Base-by-base conservation (phyloP, 2,329 filamentous ascomycete species). In the Aureobasidium sp. region DNA sequence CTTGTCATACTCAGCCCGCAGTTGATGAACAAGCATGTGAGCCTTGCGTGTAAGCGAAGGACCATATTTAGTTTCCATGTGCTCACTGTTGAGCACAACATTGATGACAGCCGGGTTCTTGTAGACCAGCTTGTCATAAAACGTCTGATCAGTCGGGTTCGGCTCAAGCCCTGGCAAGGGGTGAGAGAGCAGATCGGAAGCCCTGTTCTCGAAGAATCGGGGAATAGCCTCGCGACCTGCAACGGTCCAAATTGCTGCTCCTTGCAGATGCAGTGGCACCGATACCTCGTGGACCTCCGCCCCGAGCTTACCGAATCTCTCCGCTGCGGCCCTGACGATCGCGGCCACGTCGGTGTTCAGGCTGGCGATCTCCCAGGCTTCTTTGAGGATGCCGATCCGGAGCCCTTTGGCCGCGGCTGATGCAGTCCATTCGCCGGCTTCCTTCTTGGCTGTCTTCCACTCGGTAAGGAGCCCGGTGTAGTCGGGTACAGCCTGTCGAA, bases 181-280 rank as follows among this genome's bases (percentile, higher is more conserved):
- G 57, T 73, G 67, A 16, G 64, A 64, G 3, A 73, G 66, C 11
- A 69, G 60, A 30, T 70, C 70, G 3, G 69, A 66, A 7, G 69
- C 67, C 21, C 64, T 65, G 62, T 71, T 72, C 37, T 66, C 61
- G 29, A 73, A 62, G 34, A 66, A 69, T 39, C 68, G 60, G 2
- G 67, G 67, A 59, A 75, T 72, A 36, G 63, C 66, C 8, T 71
- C 67, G 11, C 72, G 67, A 6, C 71, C 68, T 1, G 70, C 70
- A 11, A 73, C 66, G 2, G 80, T 80, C 79, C 80, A 82, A 63
- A 83, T 77, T 0, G 75, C 69, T 0, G 78, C 73, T 0, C 76
- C 80, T 14, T 74, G 67, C 16, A 70, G 64, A 66, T 83, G 81
- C 66, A 81, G 72, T 1, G 80, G 79, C 5, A 81, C 69, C 1